Conservation (phyloP, 78 protist species). For the Mastigamoeba balamuthi region DNA sequence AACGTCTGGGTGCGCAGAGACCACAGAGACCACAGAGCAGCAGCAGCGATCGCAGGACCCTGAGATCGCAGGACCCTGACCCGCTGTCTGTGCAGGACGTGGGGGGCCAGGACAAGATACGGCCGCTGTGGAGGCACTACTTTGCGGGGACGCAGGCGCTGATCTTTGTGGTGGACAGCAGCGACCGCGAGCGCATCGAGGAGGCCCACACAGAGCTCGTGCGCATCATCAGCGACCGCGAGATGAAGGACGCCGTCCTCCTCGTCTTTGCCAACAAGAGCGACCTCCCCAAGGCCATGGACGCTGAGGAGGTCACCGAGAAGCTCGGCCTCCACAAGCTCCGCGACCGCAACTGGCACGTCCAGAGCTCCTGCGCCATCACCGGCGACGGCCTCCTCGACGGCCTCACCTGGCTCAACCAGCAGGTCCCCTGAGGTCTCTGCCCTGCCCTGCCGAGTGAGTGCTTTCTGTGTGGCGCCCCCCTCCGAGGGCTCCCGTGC, state of each 20-base stretch:
- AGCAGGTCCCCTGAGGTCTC: neutral
- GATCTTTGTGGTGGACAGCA: slow-evolving; percentile 46
- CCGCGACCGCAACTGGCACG: slow-evolving; percentile 36
- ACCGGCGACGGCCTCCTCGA: slow-evolving; percentile 36
- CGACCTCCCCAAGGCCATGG: slow-evolving; percentile 39
- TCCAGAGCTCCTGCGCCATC: slow-evolving; percentile 19
- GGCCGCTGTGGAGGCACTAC: slow-evolving; percentile 49
- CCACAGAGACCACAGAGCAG: neutral
- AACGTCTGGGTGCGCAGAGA: neutral
- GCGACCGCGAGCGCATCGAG: slow-evolving; percentile 47
- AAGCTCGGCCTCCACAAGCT: slow-evolving; percentile 20
- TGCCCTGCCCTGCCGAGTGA: no score
- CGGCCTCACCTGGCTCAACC: slow-evolving; percentile 34
- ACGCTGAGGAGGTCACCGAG: slow-evolving; percentile 31
- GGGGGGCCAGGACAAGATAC: slow-evolving; percentile 39
- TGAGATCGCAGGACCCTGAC: no score
- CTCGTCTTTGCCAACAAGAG: slow-evolving; percentile 40
- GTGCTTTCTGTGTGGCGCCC: no score
- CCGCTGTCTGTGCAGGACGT: slow-evolving; percentile 5
- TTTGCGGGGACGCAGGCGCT: slow-evolving; percentile 31
- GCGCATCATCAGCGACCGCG: slow-evolving; percentile 32
- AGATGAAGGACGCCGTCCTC: slow-evolving; percentile 3
- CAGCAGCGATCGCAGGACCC: neutral
- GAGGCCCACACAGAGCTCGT: slow-evolving; percentile 42
- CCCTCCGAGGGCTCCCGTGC: no score